Percentiles rank a stretch among this genome's conserved stretches.
Evolutionary conservation across 2,329 filamentous ascomycete genomes (phyloP).

Genomic region (Epichloe brachyelytri): DNA sequence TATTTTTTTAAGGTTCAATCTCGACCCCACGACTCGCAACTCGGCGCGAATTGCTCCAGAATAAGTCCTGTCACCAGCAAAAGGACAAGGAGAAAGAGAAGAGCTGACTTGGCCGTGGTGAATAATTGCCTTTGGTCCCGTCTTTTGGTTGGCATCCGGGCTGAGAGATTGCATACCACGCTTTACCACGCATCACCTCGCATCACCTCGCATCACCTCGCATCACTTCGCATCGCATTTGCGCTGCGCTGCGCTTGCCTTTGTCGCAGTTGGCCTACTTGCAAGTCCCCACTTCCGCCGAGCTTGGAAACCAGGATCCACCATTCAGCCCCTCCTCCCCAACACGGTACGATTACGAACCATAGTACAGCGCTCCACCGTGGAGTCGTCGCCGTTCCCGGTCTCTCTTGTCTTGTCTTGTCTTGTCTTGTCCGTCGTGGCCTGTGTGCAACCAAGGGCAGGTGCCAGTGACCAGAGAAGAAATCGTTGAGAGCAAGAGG

Average conservation of each 20-base stretch:
- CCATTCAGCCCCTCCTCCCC: conserved; percentile 3
- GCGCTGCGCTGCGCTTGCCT: neutral
- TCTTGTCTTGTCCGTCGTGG: neutral
- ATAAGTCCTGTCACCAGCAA: too few species aligned
- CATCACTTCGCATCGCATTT: neutral
- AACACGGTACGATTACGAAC: conserved; percentile 1
- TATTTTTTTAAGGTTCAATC: neutral
- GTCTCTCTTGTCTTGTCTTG: neutral
- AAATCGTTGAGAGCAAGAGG: neutral
- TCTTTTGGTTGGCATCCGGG: neutral
- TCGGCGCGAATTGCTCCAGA: neutral
- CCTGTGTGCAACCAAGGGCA: neutral
- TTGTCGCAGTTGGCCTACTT: neutral
- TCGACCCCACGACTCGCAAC: neutral
- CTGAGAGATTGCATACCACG: neutral
- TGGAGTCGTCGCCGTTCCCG: conserved; percentile 6
- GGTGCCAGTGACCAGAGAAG: neutral
- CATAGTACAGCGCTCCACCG: conserved; percentile 1
- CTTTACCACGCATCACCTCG: neutral
- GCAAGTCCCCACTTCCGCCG: conserved; percentile 5
- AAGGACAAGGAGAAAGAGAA: neutral
- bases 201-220: neutral
- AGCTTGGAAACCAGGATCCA: conserved; percentile 3
- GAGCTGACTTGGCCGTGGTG: too few species aligned
- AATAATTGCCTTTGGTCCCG: neutral